Conservation (phyloP, 805 yeast species). For the Saccharomyces mikatae region DNA sequence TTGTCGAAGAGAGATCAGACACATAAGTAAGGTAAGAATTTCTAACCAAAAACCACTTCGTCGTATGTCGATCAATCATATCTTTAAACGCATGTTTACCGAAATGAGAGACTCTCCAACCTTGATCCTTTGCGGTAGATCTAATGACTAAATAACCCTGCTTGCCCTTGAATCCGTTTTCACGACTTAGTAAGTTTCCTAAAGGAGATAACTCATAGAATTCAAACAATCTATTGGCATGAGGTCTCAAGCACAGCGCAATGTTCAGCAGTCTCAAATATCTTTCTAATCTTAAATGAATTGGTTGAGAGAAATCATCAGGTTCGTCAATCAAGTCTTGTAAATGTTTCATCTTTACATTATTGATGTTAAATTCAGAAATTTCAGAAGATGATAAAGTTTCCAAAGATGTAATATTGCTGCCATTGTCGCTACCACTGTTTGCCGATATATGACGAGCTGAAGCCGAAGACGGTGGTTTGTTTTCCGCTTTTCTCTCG, state of each 20-base stretch:
- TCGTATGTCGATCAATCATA: conserved; percentile 84
- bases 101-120: conserved; percentile 93
- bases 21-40: conserved; percentile 81
- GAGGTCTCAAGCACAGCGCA: conserved; percentile 62
- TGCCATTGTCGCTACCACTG: not conserved
- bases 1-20: conserved; percentile 75
- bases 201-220: conserved; percentile 88
- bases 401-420: not conserved
- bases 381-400: conserved; percentile 1
- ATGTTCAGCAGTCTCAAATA: conserved; percentile 59
- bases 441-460: not conserved
- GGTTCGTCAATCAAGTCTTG: conserved; percentile 22
- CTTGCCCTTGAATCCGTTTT: conserved; percentile 73
- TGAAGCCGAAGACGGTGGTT: not conserved
- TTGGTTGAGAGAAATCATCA: conserved; percentile 22
- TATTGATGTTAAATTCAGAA: conserved; percentile 10
- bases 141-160: conserved; percentile 80
- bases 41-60: conserved; percentile 86
- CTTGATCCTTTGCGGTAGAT: conserved; percentile 79
- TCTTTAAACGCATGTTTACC: conserved; percentile 69
- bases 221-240: conserved; percentile 72
- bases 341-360: conserved; percentile 24
- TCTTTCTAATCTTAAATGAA: conserved; percentile 41
- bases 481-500: not conserved
- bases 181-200: conserved; percentile 74